Evolutionary conservation across 768 basidiomycete genomes (phyloP).

Genomic region (Thelephora ganbajun): DNA sequence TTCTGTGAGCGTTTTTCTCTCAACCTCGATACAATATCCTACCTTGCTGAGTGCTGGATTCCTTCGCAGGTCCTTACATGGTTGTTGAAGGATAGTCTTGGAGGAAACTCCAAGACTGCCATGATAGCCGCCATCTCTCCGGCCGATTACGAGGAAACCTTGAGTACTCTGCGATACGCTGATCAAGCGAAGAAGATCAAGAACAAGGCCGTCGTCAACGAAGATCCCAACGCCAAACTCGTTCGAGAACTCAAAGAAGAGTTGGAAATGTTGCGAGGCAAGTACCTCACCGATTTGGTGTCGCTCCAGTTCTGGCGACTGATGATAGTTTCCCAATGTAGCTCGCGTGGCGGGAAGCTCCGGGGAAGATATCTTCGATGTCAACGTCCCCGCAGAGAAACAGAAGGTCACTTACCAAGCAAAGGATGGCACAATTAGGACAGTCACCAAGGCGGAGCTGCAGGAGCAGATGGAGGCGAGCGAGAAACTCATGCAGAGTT

Average conservation of each 20-base stretch:
- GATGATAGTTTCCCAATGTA: conserved; percentile 14
- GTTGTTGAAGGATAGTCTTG: conserved; percentile 94
- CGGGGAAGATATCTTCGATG: conserved; percentile 72
- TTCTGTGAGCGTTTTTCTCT: conserved; percentile 49
- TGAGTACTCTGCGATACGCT: conserved; percentile 93
- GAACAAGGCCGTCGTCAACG: conserved; percentile 98
- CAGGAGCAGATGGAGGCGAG: conserved; percentile 94
- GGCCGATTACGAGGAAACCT: conserved; percentile 96
- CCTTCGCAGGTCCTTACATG: conserved; percentile 76
- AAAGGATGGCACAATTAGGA: conserved; percentile 87
- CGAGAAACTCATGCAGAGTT: conserved; percentile 87
- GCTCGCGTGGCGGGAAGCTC: conserved; percentile 61
- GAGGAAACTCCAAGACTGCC: conserved; percentile 94
- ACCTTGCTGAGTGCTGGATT: neutral
- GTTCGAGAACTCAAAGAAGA: conserved; percentile 99
- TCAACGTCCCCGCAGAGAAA: conserved; percentile 79
- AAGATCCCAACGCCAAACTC: conserved; percentile 98
- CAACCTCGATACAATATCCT: neutral
- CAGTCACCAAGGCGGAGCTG: conserved; percentile 91
- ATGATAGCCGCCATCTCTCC: conserved; percentile 99
- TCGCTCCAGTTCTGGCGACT: conserved; percentile 9
- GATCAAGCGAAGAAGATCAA: conserved; percentile 99
- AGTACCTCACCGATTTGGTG: conserved; percentile 9
- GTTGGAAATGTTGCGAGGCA: conserved; percentile 80
- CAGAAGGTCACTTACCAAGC: conserved; percentile 93